Evolutionary conservation across 2,329 filamentous ascomycete species (phyloP).

Genomic region (Penicillium sp.): DNA sequence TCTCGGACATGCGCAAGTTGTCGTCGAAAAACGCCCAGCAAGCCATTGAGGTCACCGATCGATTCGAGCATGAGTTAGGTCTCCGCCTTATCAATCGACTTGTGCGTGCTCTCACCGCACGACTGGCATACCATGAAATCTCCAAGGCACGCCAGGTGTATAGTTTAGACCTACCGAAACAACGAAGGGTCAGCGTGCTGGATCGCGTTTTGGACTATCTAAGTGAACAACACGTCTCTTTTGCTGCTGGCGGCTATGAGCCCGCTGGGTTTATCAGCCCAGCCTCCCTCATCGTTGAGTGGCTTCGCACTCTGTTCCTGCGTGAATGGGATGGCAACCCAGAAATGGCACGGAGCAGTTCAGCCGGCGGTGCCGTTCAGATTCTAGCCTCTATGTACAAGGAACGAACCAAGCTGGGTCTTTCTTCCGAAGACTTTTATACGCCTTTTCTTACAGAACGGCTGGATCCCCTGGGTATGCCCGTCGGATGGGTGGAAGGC

Average conservation of each 20-base stretch:
- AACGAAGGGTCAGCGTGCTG: constrained; percentile 33
- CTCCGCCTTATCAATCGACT: constrained; percentile 52
- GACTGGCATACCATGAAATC: constrained; percentile 52
- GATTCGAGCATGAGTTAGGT: constrained; percentile 53
- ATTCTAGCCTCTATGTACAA: constrained; percentile 71
- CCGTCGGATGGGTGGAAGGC: constrained; percentile 67
- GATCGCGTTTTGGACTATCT: constrained; percentile 40
- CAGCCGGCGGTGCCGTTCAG: constrained; percentile 74
- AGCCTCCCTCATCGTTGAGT: constrained; percentile 42
- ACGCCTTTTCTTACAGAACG: constrained; percentile 74
- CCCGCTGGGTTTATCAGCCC: constrained; percentile 24
- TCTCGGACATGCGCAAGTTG: constrained; percentile 38
- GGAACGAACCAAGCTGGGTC: constrained; percentile 65
- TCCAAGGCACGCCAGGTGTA: constrained; percentile 38
- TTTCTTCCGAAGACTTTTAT: constrained; percentile 69
- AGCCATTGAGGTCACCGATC: constrained; percentile 42
- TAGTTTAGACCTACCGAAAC: constrained; percentile 28
- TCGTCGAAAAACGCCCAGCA: constrained; percentile 29
- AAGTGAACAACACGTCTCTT: constrained; percentile 28
- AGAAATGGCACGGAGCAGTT: constrained; percentile 65
- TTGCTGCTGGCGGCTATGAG: constrained; percentile 8
- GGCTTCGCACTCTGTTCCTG: constrained; percentile 65
- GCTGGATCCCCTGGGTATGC: constrained; percentile 72
- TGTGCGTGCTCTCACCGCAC: constrained; percentile 50
- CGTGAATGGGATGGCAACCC: constrained; percentile 78